These are phyloP conservation scores for Fusarium sp. DNA, from an alignment of 2,329 filamentous ascomycete genomes.

Conservation along the genomic window DNA sequence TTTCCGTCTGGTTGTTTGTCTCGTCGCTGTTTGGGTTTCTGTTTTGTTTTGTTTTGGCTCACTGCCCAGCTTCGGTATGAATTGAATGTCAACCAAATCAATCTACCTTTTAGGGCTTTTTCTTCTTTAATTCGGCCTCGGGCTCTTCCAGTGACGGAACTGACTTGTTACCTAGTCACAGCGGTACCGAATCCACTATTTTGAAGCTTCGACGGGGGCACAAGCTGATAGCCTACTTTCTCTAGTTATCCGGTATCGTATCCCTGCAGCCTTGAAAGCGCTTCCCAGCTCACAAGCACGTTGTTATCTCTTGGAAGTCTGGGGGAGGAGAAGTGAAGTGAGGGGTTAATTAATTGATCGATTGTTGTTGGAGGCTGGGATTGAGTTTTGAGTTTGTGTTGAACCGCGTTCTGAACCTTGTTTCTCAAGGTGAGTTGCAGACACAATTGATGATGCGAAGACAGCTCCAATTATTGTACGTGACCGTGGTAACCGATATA, in stretches of 20 bases:
- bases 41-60: background rate
- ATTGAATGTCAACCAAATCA: background rate
- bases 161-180: slow-evolving; percentile 13
- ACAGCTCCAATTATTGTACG: background rate
- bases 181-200: slow-evolving; percentile 18
- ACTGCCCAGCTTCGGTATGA: background rate
- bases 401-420: slow-evolving; percentile 22
- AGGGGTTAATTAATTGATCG: too few species aligned
- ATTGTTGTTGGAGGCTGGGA: background rate
- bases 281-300: slow-evolving; percentile 9
- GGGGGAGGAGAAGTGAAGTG: slow-evolving; percentile 1
- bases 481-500: background rate
- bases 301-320: slow-evolving; percentile 14
- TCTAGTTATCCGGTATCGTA: slow-evolving; percentile 16
- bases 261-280: slow-evolving; percentile 30
- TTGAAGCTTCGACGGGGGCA: slow-evolving; percentile 24
- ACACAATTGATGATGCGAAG: slow-evolving; percentile 7
- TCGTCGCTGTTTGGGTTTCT: slow-evolving; percentile 9
- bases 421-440: slow-evolving; percentile 3
- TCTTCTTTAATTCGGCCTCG: background rate
- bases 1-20: slow-evolving; percentile 29
- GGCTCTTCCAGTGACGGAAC: slow-evolving; percentile 1
- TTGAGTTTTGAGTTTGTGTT: slow-evolving; percentile 23
- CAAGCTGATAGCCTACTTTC: slow-evolving; percentile 23
- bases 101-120: background rate